Evolutionary conservation across 2,329 filamentous ascomycete species (phyloP), one percentile per base, ranked within the genome.

Genomic region (Alternaria novae-zelandiae): DNA sequence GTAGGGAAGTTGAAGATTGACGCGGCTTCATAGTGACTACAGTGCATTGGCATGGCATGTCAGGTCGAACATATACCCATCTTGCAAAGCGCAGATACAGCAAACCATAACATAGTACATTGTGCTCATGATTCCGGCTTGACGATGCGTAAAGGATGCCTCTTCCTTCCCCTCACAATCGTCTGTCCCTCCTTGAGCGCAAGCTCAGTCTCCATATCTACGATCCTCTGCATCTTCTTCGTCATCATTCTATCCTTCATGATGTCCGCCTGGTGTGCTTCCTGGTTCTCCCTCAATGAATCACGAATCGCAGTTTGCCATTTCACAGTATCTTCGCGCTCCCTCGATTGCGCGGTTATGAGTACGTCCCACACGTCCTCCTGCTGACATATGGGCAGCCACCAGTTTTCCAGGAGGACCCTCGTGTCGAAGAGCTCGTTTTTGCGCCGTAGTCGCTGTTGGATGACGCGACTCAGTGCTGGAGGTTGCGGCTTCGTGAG

Each of bases 401-500:
- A 79, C 61, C 83, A 80, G 5, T 84, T 82, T 10, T 79, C 72
- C 21, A 88, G 69, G 7, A 79, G 70, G 9, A 82, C 65, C 1
- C 83, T 70, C 15, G 72, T 72, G 50, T 80, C 62, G 12, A 85
- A 76, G 15, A 83, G 79, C 47, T 75, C 74, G 46, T 83, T 78
- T n/a, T 84, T 84, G 43, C 79, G 74, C 5, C 74, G 64, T 17
- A 85, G 76, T 70, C 87, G 87, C 54, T 86, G 81, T 10, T 83
- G 81, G 3, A 94, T 71, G 15, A 90, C 83, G 9, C 85, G 80
- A n/a, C 84, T 86, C 20, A 94, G 78, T n/a, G 79, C 78, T 1
- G 75, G 74, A 3, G 89, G 86, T 76, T 94, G 90, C 5, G 89
- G 89, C 76, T 91, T 91, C 65, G 82, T 84, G 47, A 90, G 79